Percentiles rank a stretch among this genome's conserved stretches.
Conservation (phyloP, 2,329 filamentous ascomycete species). For the Monosporascus sp. region DNA sequence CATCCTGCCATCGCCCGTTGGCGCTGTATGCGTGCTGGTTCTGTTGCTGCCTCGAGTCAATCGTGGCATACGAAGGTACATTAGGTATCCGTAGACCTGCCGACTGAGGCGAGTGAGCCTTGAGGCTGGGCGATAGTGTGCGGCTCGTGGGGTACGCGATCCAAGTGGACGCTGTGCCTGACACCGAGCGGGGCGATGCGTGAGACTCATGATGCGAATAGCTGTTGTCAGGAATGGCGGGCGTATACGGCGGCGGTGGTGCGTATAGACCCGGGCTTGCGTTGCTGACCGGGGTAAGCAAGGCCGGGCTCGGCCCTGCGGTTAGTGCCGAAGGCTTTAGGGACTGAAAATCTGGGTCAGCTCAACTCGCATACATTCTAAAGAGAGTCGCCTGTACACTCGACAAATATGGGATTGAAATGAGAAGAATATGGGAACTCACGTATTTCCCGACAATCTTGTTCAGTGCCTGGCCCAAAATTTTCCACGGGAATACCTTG, state of each 20-base stretch:
- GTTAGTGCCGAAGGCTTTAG: slow-evolving; percentile 23
- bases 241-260: slow-evolving; percentile 30
- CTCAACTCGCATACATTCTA: neutral
- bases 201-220: slow-evolving; percentile 35
- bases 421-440: slow-evolving; percentile 8
- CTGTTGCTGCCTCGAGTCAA: slow-evolving; percentile 29
- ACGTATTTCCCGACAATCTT: slow-evolving; percentile 97
- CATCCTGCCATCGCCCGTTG: slow-evolving; percentile 30
- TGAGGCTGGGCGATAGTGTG: slow-evolving; percentile 38
- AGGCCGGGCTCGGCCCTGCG: slow-evolving; percentile 15
- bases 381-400: neutral
- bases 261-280: slow-evolving; percentile 27
- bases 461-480: slow-evolving; percentile 78
- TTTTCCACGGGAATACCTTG: slow-evolving; percentile 97
- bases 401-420: neutral
- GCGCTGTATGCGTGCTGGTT: slow-evolving; percentile 29
- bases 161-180: slow-evolving; percentile 44
- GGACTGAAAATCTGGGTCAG: slow-evolving; percentile 14
- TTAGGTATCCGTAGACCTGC: slow-evolving; percentile 30
- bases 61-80: slow-evolving; percentile 32
- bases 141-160: slow-evolving; percentile 36
- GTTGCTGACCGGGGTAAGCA: slow-evolving; percentile 28
- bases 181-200: slow-evolving; percentile 47
- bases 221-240: slow-evolving; percentile 33
- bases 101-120: slow-evolving; percentile 30